Conservation (phyloP, 192 early-diverging fungal genomes). For the Gamsiella multidivaricata region DNA sequence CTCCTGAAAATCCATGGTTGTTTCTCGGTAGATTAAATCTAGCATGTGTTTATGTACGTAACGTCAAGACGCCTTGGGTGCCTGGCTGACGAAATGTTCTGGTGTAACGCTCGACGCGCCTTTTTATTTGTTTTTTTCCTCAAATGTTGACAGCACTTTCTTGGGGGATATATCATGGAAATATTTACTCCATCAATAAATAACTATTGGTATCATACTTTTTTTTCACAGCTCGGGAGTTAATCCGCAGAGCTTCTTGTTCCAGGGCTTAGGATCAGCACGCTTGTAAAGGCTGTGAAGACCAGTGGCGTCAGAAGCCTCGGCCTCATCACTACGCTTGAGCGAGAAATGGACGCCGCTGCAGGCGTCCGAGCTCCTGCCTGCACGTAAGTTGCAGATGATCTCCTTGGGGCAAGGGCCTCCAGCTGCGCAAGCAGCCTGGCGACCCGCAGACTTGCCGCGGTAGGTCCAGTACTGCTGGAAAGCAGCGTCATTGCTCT, state of each 20-base stretch:
- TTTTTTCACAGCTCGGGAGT: slow-evolving; percentile 11
- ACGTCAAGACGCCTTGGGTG: too few relatives aligned
- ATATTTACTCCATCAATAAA: too few relatives aligned
- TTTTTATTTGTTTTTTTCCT: too few relatives aligned
- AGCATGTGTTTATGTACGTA: too few relatives aligned
- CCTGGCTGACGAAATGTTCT: too few relatives aligned
- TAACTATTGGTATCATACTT: too few relatives aligned
- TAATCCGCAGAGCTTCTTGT: slow-evolving; percentile 36
- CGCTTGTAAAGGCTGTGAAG: slow-evolving; percentile 44
- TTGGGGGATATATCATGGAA: too few relatives aligned
- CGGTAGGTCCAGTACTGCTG: slow-evolving; percentile 57
- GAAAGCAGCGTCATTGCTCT: slow-evolving; percentile 47
- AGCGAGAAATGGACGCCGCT: slow-evolving; percentile 16
- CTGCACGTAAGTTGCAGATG: slow-evolving; percentile 46
- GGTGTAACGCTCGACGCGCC: too few relatives aligned
- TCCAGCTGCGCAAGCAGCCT: slow-evolving; percentile 24
- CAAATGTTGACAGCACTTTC: too few relatives aligned
- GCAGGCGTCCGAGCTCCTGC: slow-evolving; percentile 48
- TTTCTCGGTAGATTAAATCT: too few relatives aligned
- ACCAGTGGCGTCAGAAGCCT: slow-evolving; percentile 23
- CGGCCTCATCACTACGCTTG: slow-evolving; percentile 22
- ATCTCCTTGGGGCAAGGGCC: slow-evolving; percentile 25
- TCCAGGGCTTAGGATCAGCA: slow-evolving; percentile 31
- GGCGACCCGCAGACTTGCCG: slow-evolving; percentile 44
- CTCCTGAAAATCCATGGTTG: too few relatives aligned